Evolutionary conservation across 192 early-diverging fungal genomes (phyloP).

Genomic region (Piromyces finnis): DNA sequence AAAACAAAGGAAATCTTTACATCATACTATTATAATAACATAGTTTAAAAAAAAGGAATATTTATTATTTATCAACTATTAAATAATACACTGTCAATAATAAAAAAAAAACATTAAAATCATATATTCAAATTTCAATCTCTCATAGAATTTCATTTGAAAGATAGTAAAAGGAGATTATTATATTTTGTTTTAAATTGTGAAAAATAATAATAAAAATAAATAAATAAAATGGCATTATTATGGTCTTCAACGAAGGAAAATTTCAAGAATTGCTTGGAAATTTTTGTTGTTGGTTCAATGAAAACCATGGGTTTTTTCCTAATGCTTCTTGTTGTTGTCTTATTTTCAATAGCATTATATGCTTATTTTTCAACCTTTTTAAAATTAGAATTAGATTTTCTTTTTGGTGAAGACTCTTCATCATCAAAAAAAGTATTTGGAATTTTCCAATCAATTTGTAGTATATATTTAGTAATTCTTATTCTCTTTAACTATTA

Average conservation of each 20-base stretch:
- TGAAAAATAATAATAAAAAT: neutral
- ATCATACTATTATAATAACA: too few species aligned
- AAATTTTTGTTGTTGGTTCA: neutral
- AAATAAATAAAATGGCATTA: neutral
- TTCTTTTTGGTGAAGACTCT: neutral
- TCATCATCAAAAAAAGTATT: neutral
- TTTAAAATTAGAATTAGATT: neutral
- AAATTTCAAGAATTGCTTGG: neutral
- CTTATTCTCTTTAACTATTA: neutral
- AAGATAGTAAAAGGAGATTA: too few species aligned
- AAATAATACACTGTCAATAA: too few species aligned
- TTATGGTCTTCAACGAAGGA: neutral
- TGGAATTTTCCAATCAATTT: neutral
- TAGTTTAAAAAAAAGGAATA: too few species aligned
- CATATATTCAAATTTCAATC: too few species aligned
- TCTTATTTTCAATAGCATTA: neutral
- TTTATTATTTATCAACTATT: too few species aligned
- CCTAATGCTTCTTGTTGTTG: neutral
- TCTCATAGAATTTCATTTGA: too few species aligned
- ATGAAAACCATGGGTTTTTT: neutral
- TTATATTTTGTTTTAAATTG: too few species aligned
- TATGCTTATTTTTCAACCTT: neutral
- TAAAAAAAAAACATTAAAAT: too few species aligned
- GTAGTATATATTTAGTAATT: neutral
- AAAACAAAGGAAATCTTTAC: too few species aligned